phyloP scores from a whole-genome alignment of 1,284 basidiomycete species.

The Ustilago trichophora region DNA sequence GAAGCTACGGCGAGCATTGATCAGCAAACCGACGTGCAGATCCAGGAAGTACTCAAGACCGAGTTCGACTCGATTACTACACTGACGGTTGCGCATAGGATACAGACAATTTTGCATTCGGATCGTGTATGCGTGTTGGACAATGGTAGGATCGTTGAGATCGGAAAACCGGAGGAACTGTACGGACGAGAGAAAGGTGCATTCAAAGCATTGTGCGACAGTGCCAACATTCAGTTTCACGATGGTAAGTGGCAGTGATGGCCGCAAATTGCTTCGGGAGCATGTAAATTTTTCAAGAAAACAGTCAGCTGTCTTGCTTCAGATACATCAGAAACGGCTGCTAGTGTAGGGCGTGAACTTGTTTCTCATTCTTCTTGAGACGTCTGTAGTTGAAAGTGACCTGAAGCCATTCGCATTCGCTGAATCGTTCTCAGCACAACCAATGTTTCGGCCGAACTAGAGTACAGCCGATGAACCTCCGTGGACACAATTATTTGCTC shows the following conservation, averaged over 20 bases:
- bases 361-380: too few species aligned
- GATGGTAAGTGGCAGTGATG: slow-evolving; percentile 14
- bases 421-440: too few species aligned
- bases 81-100: slow-evolving; percentile 33
- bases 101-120: slow-evolving; percentile 29
- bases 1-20: slow-evolving; percentile 62
- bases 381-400: too few species aligned
- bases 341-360: too few species aligned
- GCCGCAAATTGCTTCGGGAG: too few species aligned
- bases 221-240: slow-evolving; percentile 3
- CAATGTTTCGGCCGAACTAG: too few species aligned
- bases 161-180: slow-evolving; percentile 74
- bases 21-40: slow-evolving; percentile 42
- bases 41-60: slow-evolving; percentile 21
- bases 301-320: too few species aligned
- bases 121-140: slow-evolving; percentile 82
- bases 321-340: too few species aligned
- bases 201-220: slow-evolving; percentile 22
- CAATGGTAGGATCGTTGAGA: slow-evolving; percentile 76
- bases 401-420: too few species aligned
- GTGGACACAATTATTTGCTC: too few species aligned
- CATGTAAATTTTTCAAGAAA: too few species aligned
- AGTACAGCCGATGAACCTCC: too few species aligned
- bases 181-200: slow-evolving; percentile 57
- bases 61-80: slow-evolving; percentile 47